Conservation (phyloP, 1,139 yeast genomes). For the Zygoascus sp. region DNA sequence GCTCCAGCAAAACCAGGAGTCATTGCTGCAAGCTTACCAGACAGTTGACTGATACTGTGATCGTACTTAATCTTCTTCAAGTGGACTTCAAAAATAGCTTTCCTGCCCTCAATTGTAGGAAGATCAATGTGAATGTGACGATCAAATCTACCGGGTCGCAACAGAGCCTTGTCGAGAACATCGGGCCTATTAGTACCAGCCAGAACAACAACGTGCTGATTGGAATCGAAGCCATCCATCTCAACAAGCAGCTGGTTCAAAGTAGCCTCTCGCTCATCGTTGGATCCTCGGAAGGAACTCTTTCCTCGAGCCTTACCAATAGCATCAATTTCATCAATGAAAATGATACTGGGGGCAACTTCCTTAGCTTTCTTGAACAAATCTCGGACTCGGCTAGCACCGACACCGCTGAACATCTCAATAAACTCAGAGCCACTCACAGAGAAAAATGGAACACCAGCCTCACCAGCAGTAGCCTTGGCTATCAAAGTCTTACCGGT, state of each 20-base stretch:
- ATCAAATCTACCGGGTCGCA: slow-evolving; percentile 97
- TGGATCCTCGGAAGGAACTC: slow-evolving; percentile 75
- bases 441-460: slow-evolving; percentile 91
- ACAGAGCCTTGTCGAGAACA: slow-evolving; percentile 82
- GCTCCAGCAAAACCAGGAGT: slow-evolving; percentile 99
- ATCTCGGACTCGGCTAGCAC: slow-evolving; percentile 96
- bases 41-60: slow-evolving; percentile 48
- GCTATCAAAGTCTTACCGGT: slow-evolving; percentile 97
- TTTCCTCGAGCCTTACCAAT: slow-evolving; percentile 92
- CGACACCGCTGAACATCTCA: slow-evolving; percentile 98
- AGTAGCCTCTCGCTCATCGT: slow-evolving; percentile 96
- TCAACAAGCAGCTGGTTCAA: slow-evolving; percentile 91
- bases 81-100: slow-evolving; percentile 85
- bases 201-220: slow-evolving; percentile 90
- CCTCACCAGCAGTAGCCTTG: slow-evolving; percentile 99
- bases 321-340: slow-evolving; percentile 97
- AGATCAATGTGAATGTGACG: slow-evolving; percentile 87
- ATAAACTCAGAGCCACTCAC: slow-evolving; percentile 98
- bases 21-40: slow-evolving; percentile 87
- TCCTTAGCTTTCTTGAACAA: slow-evolving; percentile 87
- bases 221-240: slow-evolving; percentile 91
- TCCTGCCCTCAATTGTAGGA: slow-evolving; percentile 91
- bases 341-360: slow-evolving; percentile 88
- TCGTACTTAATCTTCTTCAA: slow-evolving; percentile 59
- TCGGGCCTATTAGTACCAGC: slow-evolving; percentile 98